Evolutionary conservation across 257 asterid species (phyloP), one percentile per base, ranked within the genome.

Genomic region (Gentiana dahurica): DNA sequence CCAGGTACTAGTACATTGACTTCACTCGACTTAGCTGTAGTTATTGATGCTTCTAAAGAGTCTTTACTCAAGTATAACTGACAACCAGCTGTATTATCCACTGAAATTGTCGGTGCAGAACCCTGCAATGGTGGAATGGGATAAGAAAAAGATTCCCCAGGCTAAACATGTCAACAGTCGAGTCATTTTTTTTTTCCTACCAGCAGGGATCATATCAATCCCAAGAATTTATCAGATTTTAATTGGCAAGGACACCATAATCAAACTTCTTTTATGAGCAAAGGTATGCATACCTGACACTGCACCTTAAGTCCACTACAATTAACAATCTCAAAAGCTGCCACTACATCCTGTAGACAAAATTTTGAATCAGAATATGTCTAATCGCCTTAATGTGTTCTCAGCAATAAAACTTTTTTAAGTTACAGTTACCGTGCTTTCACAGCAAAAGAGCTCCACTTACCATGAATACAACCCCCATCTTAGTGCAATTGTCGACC

Each of bases 321-420:
- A 75, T 92, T 92, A 73, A 92, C 99, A 59, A 92, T 63, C 84
- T 92, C 99, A 74, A 85, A 92, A 72, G 99, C 99, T 53, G 99
- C 99, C 67, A 92, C 99, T 52, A 92, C 99, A 75, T 81, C 97
- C 97, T 92, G 79, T 56, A 55, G 37, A 43, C 65, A 55, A 70
- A 48, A 68, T 57, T 59, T 56, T n/a, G n/a, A 50, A 38, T 13
- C 34, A 59, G 64, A 12, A 46, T 56, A 63, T 35, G 51, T 47
- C 34, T 32, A 50, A 36, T 41, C 55, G 60, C 38, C 34, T 68
- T 50, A 34, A 53, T 4, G 46, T 4, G 46, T 41, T 41, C 46
- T 41, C 9, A 2, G 46, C 46, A 41, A 41, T 41, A 41, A 41
- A 41, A 41, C 46, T 10, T 41, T 41, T 41, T 41, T 41, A 10